Evolutionary conservation across 148 eudicot species (phyloP).

Genomic region (Chenopodium album): DNA sequence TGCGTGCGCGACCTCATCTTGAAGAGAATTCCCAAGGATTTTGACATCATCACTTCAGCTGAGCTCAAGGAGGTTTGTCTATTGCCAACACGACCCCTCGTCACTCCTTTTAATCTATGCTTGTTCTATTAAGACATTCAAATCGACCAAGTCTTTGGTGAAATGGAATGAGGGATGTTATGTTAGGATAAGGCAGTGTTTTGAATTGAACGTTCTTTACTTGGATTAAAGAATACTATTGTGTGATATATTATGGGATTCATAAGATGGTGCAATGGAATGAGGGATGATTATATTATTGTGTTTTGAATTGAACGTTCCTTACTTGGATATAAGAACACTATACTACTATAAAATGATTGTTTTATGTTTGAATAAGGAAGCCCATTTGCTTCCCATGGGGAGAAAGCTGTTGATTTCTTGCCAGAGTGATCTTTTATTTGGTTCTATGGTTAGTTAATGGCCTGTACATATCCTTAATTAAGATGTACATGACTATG

Average conservation of each 20-base stretch:
- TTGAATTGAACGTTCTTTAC: neutral
- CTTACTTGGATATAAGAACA: too few species aligned
- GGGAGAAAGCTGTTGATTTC: too few species aligned
- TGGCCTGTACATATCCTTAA: neutral
- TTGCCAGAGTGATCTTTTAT: neutral
- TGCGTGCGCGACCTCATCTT: conserved; percentile 36
- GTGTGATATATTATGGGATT: too few species aligned
- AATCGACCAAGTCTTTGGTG: too few species aligned
- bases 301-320: too few species aligned
- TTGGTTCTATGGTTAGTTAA: neutral
- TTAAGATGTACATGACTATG: neutral
- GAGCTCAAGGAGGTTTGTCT: conserved; percentile 27
- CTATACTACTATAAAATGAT: too few species aligned
- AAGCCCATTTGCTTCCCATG: too few species aligned
- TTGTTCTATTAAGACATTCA: too few species aligned
- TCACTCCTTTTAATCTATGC: neutral
- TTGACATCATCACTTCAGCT: conserved; percentile 33
- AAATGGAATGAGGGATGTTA: neutral
- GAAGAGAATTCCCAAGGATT: conserved; percentile 33
- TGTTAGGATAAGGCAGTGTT: neutral
- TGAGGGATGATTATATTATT: too few species aligned
- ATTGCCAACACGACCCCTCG: neutral
- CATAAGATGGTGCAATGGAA: too few species aligned
- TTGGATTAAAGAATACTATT: too few species aligned
- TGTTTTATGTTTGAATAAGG: too few species aligned